Evolutionary conservation across 805 yeast genomes (phyloP).

Genomic region (Candida piceae): DNA sequence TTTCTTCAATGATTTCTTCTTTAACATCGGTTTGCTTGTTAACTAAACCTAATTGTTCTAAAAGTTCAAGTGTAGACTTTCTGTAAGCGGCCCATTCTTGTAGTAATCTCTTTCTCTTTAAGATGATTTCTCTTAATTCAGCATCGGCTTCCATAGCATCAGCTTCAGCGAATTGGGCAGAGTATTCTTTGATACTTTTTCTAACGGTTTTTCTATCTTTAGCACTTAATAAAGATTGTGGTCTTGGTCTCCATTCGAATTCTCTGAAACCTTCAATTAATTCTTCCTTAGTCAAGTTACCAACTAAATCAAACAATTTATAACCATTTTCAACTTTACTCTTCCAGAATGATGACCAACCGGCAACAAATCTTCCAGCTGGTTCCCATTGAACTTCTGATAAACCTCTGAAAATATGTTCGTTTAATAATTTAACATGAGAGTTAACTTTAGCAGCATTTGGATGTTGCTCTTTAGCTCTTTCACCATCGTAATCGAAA

Average conservation of each 20-base stretch:
- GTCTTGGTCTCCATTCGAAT: slow-evolving; percentile 97
- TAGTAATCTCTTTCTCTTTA: slow-evolving; percentile 73
- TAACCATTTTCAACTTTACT: slow-evolving; percentile 88
- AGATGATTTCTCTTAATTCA: slow-evolving; percentile 83
- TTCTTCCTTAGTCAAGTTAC: slow-evolving; percentile 71
- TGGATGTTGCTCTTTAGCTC: slow-evolving; percentile 29
- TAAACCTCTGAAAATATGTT: slow-evolving; percentile 68
- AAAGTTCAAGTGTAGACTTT: slow-evolving; percentile 40
- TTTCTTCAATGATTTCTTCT: slow-evolving; percentile 64
- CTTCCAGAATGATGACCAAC: slow-evolving; percentile 83
- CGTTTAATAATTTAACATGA: slow-evolving; percentile 55
- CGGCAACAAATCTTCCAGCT: slow-evolving; percentile 84
- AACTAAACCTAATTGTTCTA: slow-evolving; percentile 42
- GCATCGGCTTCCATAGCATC: slow-evolving; percentile 96
- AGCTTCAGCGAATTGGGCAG: slow-evolving; percentile 88
- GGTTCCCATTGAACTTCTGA: slow-evolving; percentile 93
- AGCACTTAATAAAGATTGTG: slow-evolving; percentile 66
- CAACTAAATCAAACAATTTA: slow-evolving; percentile 80
- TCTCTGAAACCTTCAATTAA: slow-evolving; percentile 77
- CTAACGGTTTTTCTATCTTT: slow-evolving; percentile 85
- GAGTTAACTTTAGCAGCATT: slow-evolving; percentile 40
- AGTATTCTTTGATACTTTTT: slow-evolving; percentile 82
- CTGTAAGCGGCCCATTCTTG: slow-evolving; percentile 87
- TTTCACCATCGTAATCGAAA: slow-evolving; percentile 70
- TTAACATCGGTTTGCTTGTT: slow-evolving; percentile 45